Evolutionary conservation across 78 protist species (phyloP).

Genomic region (Monosiga brevicollis): DNA sequence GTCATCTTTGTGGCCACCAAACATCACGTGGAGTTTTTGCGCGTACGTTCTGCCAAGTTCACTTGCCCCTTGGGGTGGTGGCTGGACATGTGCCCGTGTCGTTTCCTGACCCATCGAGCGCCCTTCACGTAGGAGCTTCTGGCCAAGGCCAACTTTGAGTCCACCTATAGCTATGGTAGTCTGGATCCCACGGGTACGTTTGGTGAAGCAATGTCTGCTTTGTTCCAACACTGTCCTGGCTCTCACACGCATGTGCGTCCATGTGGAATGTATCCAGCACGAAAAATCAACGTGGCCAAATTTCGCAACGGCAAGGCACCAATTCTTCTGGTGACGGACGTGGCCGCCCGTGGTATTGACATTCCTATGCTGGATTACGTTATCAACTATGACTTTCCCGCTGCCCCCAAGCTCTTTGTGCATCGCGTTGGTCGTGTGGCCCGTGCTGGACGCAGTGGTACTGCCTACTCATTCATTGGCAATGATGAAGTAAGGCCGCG

Average conservation of each 20-base stretch:
- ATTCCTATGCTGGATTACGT: conserved; percentile 96
- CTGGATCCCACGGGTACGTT: conserved; percentile 71
- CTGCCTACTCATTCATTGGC: conserved; percentile 74
- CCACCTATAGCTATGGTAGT: conserved; percentile 70
- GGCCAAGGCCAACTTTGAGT: no score
- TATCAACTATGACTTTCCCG: conserved; percentile 96
- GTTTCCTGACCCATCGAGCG: no score
- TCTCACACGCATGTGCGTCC: background rate
- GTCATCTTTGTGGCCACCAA: conserved; percentile 87
- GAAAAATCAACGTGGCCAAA: conserved; percentile 69
- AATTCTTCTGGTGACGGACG: conserved; percentile 92
- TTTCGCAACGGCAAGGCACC: conserved; percentile 39
- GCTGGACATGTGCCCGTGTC: no score
- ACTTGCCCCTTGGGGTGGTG: no score
- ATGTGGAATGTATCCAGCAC: conserved; percentile 70
- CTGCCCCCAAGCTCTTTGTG: conserved; percentile 91
- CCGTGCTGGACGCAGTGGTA: conserved; percentile 93
- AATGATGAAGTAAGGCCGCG: conserved; percentile 68
- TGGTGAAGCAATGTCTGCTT: no score
- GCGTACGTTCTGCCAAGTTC: no score
- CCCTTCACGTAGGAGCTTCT: no score
- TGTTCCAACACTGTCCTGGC: background rate
- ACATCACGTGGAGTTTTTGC: conserved; percentile 68
- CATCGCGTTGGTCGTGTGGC: conserved; percentile 99
- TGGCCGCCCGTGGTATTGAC: conserved; percentile 99